Evolutionary conservation across 306 rosid species (phyloP).

Genomic region (Vigna unguiculata): DNA sequence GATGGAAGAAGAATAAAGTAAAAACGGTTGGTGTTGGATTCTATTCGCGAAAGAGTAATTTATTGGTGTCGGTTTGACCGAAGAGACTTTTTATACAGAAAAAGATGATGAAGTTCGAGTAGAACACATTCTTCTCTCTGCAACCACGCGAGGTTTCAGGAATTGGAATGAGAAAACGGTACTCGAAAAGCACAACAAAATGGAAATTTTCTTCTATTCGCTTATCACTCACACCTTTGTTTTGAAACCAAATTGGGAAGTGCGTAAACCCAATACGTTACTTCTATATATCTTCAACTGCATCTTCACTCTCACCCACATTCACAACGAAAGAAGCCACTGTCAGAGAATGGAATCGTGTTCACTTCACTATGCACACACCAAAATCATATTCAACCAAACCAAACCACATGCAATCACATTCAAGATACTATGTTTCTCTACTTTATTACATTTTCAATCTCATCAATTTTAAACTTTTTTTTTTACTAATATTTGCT

Average conservation of each 20-base stretch:
- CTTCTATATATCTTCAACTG: too few species aligned
- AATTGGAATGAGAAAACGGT: not conserved
- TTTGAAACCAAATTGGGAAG: slow-evolving; percentile 26
- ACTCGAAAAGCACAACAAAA: not conserved
- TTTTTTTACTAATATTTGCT: too few species aligned
- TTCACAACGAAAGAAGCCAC: not conserved
- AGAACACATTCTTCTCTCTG: not conserved
- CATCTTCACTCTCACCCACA: not conserved
- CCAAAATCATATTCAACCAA: not conserved
- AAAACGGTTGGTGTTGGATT: slow-evolving; percentile 25
- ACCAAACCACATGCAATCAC: not conserved
- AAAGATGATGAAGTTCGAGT: slow-evolving; percentile 14
- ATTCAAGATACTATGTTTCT: not conserved
- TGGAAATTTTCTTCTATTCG: not conserved
- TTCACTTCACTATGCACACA: not conserved
- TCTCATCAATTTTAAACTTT: too few species aligned
- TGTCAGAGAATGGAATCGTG: not conserved
- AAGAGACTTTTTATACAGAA: not conserved
- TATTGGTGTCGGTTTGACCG: slow-evolving; percentile 38
- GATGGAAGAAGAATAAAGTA: not conserved
- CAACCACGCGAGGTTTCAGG: not conserved
- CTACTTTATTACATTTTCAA: too few species aligned
- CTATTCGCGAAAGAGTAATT: not conserved
- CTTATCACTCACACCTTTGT: not conserved
- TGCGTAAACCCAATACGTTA: not conserved